phyloP scores from a whole-genome alignment of 345 rosid genomes.

The Eucalyptus tenuipes region DNA sequence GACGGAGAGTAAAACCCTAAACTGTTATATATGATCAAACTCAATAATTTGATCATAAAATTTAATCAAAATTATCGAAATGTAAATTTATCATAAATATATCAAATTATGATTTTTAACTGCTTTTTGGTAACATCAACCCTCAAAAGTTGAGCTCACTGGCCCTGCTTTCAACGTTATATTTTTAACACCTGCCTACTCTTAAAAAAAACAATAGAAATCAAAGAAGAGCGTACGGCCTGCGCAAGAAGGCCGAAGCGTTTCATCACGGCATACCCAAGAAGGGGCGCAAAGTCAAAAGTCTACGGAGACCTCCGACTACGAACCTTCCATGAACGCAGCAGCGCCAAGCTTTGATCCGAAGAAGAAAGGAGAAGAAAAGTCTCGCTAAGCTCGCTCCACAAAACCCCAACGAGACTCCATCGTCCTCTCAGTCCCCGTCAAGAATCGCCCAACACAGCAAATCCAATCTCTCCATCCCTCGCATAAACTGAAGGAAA shows the following conservation, averaged over 20 bases:
- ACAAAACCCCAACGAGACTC: not conserved
- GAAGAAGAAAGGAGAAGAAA: not conserved
- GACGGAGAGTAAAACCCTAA: accelerated
- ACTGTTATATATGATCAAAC: no score
- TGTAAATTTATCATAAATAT: no score
- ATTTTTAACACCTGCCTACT: not conserved
- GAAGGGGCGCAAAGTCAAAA: not conserved
- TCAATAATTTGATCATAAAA: no score
- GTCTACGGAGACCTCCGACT: not conserved
- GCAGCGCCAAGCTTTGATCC: not conserved
- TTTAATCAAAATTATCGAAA: no score
- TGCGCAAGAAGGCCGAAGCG: not conserved
- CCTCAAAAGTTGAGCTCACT: not conserved
- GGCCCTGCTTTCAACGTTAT: not conserved
- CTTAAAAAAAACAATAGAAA: not conserved
- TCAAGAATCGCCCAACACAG: not conserved
- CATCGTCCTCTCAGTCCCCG: not conserved
- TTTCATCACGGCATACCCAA: not conserved
- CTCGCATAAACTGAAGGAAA: not conserved
- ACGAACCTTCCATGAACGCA: not conserved
- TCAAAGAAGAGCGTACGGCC: not conserved
- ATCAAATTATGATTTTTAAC: no score
- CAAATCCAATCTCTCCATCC: not conserved
- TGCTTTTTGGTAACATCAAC: no score
- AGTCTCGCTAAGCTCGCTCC: not conserved